Percentiles rank a stretch among this genome's conserved stretches.
Evolutionary conservation across 192 early-diverging fungal species (phyloP).

Genomic region (Entophlyctis luteolus): DNA sequence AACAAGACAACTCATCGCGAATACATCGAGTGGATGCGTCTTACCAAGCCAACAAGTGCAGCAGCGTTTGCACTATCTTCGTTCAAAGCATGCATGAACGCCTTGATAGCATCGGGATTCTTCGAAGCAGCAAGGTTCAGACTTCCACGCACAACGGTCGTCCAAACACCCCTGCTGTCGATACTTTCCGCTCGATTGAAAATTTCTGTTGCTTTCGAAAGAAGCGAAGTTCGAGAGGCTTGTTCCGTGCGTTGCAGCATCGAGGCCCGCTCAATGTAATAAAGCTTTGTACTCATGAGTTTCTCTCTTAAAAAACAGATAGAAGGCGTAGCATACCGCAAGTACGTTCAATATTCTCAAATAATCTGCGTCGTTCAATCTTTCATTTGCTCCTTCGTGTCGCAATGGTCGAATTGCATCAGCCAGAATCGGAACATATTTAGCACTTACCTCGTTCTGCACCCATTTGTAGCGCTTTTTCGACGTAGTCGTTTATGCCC

Average conservation of each 20-base stretch:
- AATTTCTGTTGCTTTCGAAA: constrained; percentile 62
- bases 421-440: not conserved
- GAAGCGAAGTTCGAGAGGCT: not conserved
- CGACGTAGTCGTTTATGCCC: constrained; percentile 13
- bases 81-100: constrained; percentile 49
- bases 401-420: not conserved
- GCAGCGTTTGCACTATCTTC: constrained; percentile 42
- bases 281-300: not conserved
- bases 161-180: constrained; percentile 61
- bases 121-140: constrained; percentile 52
- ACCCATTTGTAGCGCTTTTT: constrained; percentile 23
- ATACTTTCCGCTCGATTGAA: constrained; percentile 75
- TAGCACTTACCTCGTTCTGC: not conserved
- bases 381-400: constrained; percentile 4
- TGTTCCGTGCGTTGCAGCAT: not conserved
- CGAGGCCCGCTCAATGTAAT: constrained; percentile 10
- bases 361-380: not conserved
- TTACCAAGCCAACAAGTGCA: constrained; percentile 47
- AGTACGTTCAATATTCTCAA: constrained; percentile 15
- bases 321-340: not conserved
- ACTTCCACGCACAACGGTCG: constrained; percentile 69
- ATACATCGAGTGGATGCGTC: not conserved
- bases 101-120: constrained; percentile 50
- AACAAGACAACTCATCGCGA: not conserved
- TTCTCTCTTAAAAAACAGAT: not conserved